Conservation (phyloP, 441 rosid species). For the Hura crepitans region DNA sequence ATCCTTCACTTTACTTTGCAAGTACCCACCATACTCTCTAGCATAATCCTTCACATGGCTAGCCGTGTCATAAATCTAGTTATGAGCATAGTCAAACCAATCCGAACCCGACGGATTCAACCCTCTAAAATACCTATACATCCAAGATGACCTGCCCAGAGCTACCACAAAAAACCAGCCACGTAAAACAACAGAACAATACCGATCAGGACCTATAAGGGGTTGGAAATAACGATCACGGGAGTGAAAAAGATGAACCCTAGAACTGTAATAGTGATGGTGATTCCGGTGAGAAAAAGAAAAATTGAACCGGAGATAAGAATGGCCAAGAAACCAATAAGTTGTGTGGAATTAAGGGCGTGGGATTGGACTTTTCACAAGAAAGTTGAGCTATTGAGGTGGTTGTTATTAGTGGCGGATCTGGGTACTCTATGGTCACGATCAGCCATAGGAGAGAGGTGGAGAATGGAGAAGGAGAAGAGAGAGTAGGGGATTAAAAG, state of each 20-base stretch:
- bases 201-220: slow-evolving; percentile 60
- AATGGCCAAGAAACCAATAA: slow-evolving; percentile 50
- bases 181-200: slow-evolving; percentile 27
- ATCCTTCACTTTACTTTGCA: slow-evolving; percentile 65
- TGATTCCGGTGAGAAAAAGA: slow-evolving; percentile 62
- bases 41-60: slow-evolving; percentile 73
- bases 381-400: slow-evolving; percentile 28
- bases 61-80: slow-evolving; percentile 68
- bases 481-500: no score
- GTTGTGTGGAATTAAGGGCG: slow-evolving; percentile 49
- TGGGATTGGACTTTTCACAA: slow-evolving; percentile 47
- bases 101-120: slow-evolving; percentile 66
- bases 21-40: slow-evolving; percentile 67
- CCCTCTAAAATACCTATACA: slow-evolving; percentile 58
- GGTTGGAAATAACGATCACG: slow-evolving; percentile 57
- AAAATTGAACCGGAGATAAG: slow-evolving; percentile 55
- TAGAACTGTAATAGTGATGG: slow-evolving; percentile 39
- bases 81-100: slow-evolving; percentile 60
- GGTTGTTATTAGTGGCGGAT: slow-evolving; percentile 13
- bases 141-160: slow-evolving; percentile 51
- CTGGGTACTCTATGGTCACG: slow-evolving; percentile 33
- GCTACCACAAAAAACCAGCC: slow-evolving; percentile 43
- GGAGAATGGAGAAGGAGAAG: not conserved
- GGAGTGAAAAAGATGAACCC: slow-evolving; percentile 58
- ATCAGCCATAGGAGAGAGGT: slow-evolving; percentile 47